Evolutionary conservation across 441 rosid species (phyloP).

Genomic region (Croton laevigatus): DNA sequence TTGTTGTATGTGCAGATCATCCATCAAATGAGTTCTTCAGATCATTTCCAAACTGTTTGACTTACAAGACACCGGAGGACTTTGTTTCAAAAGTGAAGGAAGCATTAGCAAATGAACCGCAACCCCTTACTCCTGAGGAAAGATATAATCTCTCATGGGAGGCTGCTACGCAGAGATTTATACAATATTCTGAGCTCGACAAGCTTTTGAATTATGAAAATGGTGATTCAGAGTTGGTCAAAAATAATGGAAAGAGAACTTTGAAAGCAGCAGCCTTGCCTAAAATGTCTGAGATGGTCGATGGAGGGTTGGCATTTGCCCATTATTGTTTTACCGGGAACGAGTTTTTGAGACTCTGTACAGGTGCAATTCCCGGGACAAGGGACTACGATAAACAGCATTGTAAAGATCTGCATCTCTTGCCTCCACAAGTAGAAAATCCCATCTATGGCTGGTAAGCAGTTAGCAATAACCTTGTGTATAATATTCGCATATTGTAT

Average conservation of each 20-base stretch:
- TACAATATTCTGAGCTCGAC: conserved; percentile 77
- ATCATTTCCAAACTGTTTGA: conserved; percentile 89
- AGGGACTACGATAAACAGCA: conserved; percentile 81
- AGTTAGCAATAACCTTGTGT: neutral
- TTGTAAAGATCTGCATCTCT: conserved; percentile 74
- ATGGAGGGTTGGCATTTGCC: conserved; percentile 87
- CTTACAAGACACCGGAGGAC: conserved; percentile 83
- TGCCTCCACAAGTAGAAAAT: conserved; percentile 78
- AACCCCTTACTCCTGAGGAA: conserved; percentile 76
- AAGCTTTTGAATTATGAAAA: conserved; percentile 39
- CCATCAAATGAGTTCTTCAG: conserved; percentile 97
- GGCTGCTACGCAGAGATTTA: conserved; percentile 90
- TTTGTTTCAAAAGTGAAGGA: conserved; percentile 79
- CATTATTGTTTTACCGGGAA: conserved; percentile 86
- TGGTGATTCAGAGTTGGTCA: conserved; percentile 19
- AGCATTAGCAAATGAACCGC: conserved; percentile 84
- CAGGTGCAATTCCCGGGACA: conserved; percentile 82
- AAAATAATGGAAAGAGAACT: conserved; percentile 28
- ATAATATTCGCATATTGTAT: conserved; percentile 8
- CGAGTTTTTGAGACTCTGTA: conserved; percentile 75
- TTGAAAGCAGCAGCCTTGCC: conserved; percentile 58
- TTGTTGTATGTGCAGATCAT: conserved; percentile 93
- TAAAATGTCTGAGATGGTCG: conserved; percentile 54
- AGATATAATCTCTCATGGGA: conserved; percentile 90
- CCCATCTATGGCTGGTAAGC: conserved; percentile 88